Evolutionary conservation across 192 early-diverging fungal genomes (phyloP).

Genomic region (Coemansia sp.): DNA sequence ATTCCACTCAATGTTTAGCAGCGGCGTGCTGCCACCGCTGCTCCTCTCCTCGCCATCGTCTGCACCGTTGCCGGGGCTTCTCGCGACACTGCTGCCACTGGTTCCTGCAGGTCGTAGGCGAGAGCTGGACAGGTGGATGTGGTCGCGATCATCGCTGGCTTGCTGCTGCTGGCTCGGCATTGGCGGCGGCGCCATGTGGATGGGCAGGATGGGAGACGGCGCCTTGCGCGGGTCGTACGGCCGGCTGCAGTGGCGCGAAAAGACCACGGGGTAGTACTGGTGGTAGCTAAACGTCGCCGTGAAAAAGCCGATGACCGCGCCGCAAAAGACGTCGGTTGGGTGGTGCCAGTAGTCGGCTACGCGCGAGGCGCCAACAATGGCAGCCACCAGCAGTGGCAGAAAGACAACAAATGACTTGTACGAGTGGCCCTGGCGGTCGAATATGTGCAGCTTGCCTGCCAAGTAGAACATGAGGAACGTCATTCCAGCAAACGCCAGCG

Average conservation of each 20-base stretch:
- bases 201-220: slow-evolving; percentile 30
- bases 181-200: slow-evolving; percentile 7
- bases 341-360: slow-evolving; percentile 69
- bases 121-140: slow-evolving; percentile 18
- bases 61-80: neutral
- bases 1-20: slow-evolving; percentile 5
- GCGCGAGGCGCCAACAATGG: slow-evolving; percentile 63
- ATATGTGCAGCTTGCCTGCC: slow-evolving; percentile 73
- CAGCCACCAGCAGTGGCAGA: slow-evolving; percentile 40
- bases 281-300: slow-evolving; percentile 49
- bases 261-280: slow-evolving; percentile 42
- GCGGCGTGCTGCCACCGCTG: neutral
- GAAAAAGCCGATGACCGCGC: slow-evolving; percentile 48
- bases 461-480: slow-evolving; percentile 67
- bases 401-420: slow-evolving; percentile 67
- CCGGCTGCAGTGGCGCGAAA: slow-evolving; percentile 18
- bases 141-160: neutral
- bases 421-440: slow-evolving; percentile 59
- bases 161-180: slow-evolving; percentile 5
- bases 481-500: slow-evolving; percentile 73
- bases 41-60: neutral
- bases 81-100: neutral
- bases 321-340: slow-evolving; percentile 64
- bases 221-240: slow-evolving; percentile 40
- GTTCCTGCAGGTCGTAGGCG: neutral